These are phyloP conservation scores for Zalaria sp. DNA, from an alignment of 2,329 filamentous ascomycete genomes.

Conservation along the genomic window DNA sequence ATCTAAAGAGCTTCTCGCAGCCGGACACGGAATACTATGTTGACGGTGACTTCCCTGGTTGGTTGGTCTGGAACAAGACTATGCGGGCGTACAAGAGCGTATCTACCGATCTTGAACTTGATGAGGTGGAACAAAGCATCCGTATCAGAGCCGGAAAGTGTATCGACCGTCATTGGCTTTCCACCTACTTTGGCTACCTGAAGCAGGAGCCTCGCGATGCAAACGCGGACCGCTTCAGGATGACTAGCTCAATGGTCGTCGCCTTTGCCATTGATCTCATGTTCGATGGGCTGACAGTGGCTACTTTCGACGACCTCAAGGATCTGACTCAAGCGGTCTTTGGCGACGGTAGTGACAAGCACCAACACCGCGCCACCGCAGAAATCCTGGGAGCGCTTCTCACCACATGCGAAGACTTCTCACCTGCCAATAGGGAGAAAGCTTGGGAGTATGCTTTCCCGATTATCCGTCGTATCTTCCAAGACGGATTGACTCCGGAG, in stretches of 20 bases:
- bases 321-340: slow-evolving; percentile 65
- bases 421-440: slow-evolving; percentile 54
- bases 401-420: slow-evolving; percentile 65
- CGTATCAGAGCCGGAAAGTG: slow-evolving; percentile 68
- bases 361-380: slow-evolving; percentile 88
- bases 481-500: slow-evolving; percentile 86
- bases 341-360: slow-evolving; percentile 89
- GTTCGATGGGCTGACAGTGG: slow-evolving; percentile 60
- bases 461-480: slow-evolving; percentile 70
- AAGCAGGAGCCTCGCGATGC: slow-evolving; percentile 89
- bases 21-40: slow-evolving; percentile 76
- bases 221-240: slow-evolving; percentile 72
- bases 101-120: slow-evolving; percentile 59
- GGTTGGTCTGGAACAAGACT: slow-evolving; percentile 86
- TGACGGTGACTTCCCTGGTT: slow-evolving; percentile 83
- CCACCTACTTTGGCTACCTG: slow-evolving; percentile 77
- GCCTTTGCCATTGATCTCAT: slow-evolving; percentile 86
- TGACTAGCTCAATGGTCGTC: slow-evolving; percentile 73
- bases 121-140: slow-evolving; percentile 61
- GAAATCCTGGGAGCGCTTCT: slow-evolving; percentile 85
- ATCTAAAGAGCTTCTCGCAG: slow-evolving; percentile 62
- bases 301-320: slow-evolving; percentile 78
- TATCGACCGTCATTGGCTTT: slow-evolving; percentile 74
- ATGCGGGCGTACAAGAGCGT: slow-evolving; percentile 69
- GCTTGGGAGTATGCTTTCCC: slow-evolving; percentile 88